Base-by-base conservation (phyloP, 2,329 filamentous ascomycete species). In the Colletotrichum zoysiae region DNA sequence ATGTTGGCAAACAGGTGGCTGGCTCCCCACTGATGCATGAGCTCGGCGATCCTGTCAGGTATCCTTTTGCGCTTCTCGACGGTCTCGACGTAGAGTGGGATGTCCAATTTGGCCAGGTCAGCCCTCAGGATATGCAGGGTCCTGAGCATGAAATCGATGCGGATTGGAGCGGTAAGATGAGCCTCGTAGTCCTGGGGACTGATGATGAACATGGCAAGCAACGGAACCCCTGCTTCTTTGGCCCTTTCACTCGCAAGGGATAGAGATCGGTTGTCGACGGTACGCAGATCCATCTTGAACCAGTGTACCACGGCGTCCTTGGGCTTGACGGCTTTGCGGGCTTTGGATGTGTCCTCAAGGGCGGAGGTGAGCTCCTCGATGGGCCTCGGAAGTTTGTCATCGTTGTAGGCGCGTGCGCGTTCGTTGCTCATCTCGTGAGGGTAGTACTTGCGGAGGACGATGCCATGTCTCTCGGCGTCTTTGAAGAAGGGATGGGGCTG, bases 161-260 rank as follows among this genome's bases (percentile, higher is more conserved):
- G 88, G 0, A 90, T 89, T 0, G 93, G 88, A 12, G 92, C 88
- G 1, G 89, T 92, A 35, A 93, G 79, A 81, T 97, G 95, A 1
- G 95, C 95, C 74, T 94, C 90, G 77, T 93, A 93, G 80, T 97
- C 95, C 79, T 97, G 88, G 0, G 94, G 94, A 65, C 92, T 95
- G 64, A 96, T 81, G 38, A 97, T 86, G 79, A 95, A 97, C 58
- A 97, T 81, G 67, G 89, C 89, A 48, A 97, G 88, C 48, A 97
- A 82, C 1, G 94, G 92, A 0, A 95, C 86, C 0, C 88, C 87
- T n/a, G 89, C 86, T 48, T 89, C 86, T 70, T 89, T 90, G 1
- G 94, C 93, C 69, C 81, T 83, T 69, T 90, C 82, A 67, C 88
- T 90, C 0, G 95, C 95, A 73, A 90, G 81, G 44, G 88, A 86